These are phyloP conservation scores for Fusarium nematophilum DNA, from an alignment of 2,329 filamentous ascomycete species.

Conservation along the genomic window DNA sequence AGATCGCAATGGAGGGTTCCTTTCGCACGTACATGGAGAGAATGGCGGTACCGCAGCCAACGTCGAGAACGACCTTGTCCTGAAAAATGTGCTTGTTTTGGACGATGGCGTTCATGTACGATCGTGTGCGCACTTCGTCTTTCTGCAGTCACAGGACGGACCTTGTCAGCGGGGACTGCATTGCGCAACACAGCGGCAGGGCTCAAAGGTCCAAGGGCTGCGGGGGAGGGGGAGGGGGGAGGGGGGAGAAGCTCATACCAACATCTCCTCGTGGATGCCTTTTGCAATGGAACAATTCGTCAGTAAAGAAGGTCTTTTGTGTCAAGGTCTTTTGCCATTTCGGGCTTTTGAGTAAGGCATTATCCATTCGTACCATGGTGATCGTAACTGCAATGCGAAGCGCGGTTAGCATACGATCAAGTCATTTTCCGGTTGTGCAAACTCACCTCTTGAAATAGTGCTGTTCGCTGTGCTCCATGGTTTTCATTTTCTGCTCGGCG, in stretches of 20 bases:
- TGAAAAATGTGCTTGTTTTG: slow-evolving; percentile 97
- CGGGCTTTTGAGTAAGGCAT: slow-evolving; percentile 38
- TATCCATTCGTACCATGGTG: slow-evolving; percentile 79
- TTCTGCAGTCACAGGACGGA: slow-evolving; percentile 68
- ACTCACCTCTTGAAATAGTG: slow-evolving; percentile 97
- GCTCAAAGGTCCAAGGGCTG: background rate
- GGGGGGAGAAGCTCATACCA: slow-evolving; percentile 71
- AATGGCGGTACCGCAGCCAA: slow-evolving; percentile 96
- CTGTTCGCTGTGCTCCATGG: slow-evolving; percentile 93
- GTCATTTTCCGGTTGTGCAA: slow-evolving; percentile 5
- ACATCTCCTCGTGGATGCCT: slow-evolving; percentile 98
- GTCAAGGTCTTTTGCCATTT: background rate
- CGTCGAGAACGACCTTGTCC: slow-evolving; percentile 86
- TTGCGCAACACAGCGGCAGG: slow-evolving; percentile 20
- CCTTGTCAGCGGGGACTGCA: slow-evolving; percentile 36
- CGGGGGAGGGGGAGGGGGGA: slow-evolving; percentile 32
- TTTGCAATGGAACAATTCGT: slow-evolving; percentile 49
- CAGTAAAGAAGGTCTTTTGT: slow-evolving; percentile 7
- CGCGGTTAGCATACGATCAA: slow-evolving; percentile 49
- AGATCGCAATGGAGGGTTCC: slow-evolving; percentile 9
- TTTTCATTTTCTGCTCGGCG: slow-evolving; percentile 72
- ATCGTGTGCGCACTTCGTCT: slow-evolving; percentile 96
- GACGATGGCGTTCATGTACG: slow-evolving; percentile 97
- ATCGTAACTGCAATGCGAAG: slow-evolving; percentile 77
- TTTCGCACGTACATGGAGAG: slow-evolving; percentile 85